phyloP scores from a whole-genome alignment of 1,284 basidiomycete genomes.

The Gymnopus androsaceus region DNA sequence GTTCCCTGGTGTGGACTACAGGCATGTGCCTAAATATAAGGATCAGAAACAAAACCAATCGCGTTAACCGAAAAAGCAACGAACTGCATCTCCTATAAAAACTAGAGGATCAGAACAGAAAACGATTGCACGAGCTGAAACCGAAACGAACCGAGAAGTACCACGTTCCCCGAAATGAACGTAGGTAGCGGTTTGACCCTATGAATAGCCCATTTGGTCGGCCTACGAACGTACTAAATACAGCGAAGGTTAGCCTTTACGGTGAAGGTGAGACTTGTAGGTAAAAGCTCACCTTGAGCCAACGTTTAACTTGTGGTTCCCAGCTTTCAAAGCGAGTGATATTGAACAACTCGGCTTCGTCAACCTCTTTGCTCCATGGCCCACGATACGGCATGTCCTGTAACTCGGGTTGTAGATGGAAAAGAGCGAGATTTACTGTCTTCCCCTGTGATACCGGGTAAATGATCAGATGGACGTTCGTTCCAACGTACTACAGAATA shows the following conservation, averaged over 20 bases:
- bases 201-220: conserved; percentile 54
- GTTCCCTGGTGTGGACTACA: conserved; percentile 58
- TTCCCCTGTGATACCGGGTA: conserved; percentile 33
- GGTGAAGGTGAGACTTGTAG: background rate
- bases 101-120: too few species aligned
- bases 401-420: conserved; percentile 30
- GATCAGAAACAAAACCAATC: background rate
- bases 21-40: conserved; percentile 44
- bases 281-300: conserved; percentile 27
- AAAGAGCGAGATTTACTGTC: conserved; percentile 34
- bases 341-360: conserved; percentile 27
- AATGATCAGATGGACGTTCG: conserved; percentile 22
- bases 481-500: conserved; percentile 28
- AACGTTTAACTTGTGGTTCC: conserved; percentile 28
- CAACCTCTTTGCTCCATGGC: conserved; percentile 32
- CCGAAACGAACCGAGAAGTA: too few species aligned
- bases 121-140: too few species aligned
- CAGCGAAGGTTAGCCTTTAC: background rate
- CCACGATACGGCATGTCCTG: conserved; percentile 29
- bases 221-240: conserved; percentile 37
- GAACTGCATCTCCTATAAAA: conserved; percentile 52
- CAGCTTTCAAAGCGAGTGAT: conserved; percentile 26
- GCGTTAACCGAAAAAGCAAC: background rate
- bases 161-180: conserved; percentile 42
- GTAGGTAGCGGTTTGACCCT: conserved; percentile 40